A percentile compares a stretch with the other conserved stretches of the same genome.
Conservation (phyloP, 805 yeast genomes). For the Candida silvicultrix region DNA sequence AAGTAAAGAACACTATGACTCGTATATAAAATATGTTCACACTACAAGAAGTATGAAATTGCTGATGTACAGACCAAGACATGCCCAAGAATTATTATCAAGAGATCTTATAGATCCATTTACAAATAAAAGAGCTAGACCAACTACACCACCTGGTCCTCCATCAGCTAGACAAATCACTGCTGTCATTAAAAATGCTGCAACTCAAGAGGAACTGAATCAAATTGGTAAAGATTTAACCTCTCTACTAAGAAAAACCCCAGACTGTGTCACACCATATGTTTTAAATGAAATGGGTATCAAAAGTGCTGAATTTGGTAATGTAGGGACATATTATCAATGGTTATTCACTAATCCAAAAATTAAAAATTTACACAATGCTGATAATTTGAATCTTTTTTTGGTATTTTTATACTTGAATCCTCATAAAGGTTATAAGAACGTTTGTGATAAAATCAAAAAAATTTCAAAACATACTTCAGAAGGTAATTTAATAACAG, state of each 20-base stretch:
- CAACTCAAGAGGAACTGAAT: conserved; percentile 13
- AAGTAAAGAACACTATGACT: conserved; percentile 23
- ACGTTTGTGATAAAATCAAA: conserved; percentile 7
- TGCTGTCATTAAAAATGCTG: conserved; percentile 19
- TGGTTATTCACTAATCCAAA: conserved; percentile 7
- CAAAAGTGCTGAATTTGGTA: conserved; percentile 16
- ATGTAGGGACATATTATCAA: conserved; percentile 17
- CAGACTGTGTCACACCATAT: conserved; percentile 6
- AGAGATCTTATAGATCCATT: conserved; percentile 33
- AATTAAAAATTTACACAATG: not conserved
- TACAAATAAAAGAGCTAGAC: conserved; percentile 25
- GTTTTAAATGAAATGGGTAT: conserved; percentile 16
- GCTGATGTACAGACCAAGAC: conserved; percentile 33
- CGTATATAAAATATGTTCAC: conserved; percentile 27
- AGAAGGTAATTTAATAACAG: conserved; percentile 7
- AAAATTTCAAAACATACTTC: conserved; percentile 3
- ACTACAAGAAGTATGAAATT: conserved; percentile 29
- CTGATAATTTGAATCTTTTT: conserved; percentile 14
- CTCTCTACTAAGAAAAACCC: conserved; percentile 12
- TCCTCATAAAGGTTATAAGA: conserved; percentile 10
- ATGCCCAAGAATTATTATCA: conserved; percentile 29
- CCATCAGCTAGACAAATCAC: conserved; percentile 22
- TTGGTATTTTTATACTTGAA: conserved; percentile 17
- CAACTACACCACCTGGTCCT: conserved; percentile 25
- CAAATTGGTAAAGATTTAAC: conserved; percentile 10